Evolutionary conservation across 495 filamentous ascomycete genomes (phyloP).

Genomic region (Aeminium ludgeri): DNA sequence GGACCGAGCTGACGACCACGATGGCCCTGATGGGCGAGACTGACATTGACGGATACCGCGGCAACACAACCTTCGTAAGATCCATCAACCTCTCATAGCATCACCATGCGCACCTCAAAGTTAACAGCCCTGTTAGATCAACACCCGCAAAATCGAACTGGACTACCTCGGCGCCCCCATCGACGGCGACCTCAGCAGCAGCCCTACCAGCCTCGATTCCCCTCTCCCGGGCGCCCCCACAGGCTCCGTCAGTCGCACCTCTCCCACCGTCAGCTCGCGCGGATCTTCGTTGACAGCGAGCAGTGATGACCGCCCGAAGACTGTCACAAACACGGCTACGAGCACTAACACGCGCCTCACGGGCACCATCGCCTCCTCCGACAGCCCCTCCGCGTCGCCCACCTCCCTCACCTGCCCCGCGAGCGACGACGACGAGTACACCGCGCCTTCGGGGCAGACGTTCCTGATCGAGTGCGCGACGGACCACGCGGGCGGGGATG

Average conservation of each 20-base stretch:
- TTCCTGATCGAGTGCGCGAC: constrained; percentile 5
- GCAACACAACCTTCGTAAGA: constrained; percentile 4
- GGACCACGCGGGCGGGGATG: constrained; percentile 5
- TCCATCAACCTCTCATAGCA: not conserved
- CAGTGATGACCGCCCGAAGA: no score
- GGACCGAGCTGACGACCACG: not conserved
- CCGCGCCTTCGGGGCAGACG: not conserved
- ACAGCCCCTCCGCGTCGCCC: not conserved
- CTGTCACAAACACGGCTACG: no score
- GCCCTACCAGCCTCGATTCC: no score
- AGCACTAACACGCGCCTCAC: no score
- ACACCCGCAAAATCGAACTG: constrained; percentile 3
- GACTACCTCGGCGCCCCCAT: constrained; percentile 1
- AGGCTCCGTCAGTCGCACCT: no score
- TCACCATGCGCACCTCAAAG: not conserved
- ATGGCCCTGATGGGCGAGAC: constrained; percentile 9
- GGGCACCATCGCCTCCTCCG: no score
- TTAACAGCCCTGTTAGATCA: not conserved
- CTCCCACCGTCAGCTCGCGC: no score
- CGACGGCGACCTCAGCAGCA: no score
- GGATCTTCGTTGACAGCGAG: no score
- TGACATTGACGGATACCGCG: not conserved
- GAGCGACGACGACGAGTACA: constrained; percentile 2
- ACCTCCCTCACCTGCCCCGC: not conserved
- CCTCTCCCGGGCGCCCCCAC: no score